A percentile compares a stretch with the other conserved stretches of the same genome.
Evolutionary conservation across 2,329 filamentous ascomycete genomes (phyloP).

Genomic region (Alternaria consortialis): DNA sequence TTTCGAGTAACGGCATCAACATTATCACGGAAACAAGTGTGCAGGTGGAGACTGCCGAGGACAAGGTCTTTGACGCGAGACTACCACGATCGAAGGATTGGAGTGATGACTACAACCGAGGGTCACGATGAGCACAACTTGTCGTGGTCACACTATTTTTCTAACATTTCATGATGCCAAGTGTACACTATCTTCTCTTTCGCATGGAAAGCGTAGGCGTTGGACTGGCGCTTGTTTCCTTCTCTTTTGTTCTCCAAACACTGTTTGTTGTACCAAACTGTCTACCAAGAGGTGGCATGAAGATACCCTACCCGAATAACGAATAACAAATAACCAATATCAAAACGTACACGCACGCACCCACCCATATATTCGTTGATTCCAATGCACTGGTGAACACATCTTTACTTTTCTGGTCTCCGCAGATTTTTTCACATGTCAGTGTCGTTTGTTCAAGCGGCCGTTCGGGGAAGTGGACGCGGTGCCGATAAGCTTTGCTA

Average conservation of each 20-base stretch:
- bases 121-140: neutral
- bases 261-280: neutral
- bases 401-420: neutral
- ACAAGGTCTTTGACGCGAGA: conserved; percentile 18
- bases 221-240: neutral
- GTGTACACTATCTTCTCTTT: neutral
- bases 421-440: neutral
- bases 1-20: conserved; percentile 28
- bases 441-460: neutral
- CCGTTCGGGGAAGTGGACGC: neutral
- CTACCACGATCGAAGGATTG: conserved; percentile 20
- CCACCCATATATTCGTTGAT: neutral
- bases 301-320: conserved; percentile 1
- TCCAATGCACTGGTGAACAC: neutral
- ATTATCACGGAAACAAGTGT: conserved; percentile 49
- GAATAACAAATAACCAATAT: neutral
- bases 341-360: neutral
- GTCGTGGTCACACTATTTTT: too few relatives aligned
- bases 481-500: neutral
- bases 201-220: neutral
- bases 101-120: conserved; percentile 5
- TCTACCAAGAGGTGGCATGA: neutral
- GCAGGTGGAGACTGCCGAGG: conserved; percentile 38
- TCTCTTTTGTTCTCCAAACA: neutral
- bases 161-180: neutral